Evolutionary conservation across 495 filamentous ascomycete species (phyloP), one percentile per base, ranked within the genome.

Genomic region (Penicillium cosmopolitanum): DNA sequence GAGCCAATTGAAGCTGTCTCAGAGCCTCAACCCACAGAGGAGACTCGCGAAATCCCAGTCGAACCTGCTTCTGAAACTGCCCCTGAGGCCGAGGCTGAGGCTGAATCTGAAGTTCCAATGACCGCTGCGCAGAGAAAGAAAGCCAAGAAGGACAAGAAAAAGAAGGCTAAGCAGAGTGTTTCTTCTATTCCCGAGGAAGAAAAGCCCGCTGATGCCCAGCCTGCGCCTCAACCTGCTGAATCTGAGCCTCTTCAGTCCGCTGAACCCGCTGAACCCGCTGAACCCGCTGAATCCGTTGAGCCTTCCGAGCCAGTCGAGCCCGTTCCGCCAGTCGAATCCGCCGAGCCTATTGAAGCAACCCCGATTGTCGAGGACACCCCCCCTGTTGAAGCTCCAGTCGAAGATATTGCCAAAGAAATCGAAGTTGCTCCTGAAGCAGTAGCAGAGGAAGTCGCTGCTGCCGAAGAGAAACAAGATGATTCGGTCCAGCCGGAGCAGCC

Each of bases 121-220:
- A 66, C 56, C 16, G n/a, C 65, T 18, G 61, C 70, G 34, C 59
- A 72, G 31, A 73, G 73, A 61, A 76, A 73, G 56, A 73, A 75
- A 52, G 75, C 71, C 16, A 75, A 74, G 56, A 78, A 79, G 58
- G 74, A 74, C 44, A 77, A 70, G 57, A 68, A 65, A 36, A 74
- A 73, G 70, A 68, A 65, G 63, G 42, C 56, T 16, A 63, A 61
- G 52, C 59, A 66, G 40, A 64, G 53, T 48, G 53, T 63, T 18
- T 53, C 58, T 44, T 63, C 62, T 11, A 21, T 63, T 40, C 18
- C 62, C 33, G 64, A 64, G 2, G 60, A 67, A 2, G 55, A 69
- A 13, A 58, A 61, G 9, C 54, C 58, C n/a, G 52, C 48, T 33
- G 64, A 66, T 10, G 5, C 55, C 31, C 33, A 51, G 15, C 44